phyloP scores from a whole-genome alignment of 768 basidiomycete genomes.

The Kondoa malvinella region DNA sequence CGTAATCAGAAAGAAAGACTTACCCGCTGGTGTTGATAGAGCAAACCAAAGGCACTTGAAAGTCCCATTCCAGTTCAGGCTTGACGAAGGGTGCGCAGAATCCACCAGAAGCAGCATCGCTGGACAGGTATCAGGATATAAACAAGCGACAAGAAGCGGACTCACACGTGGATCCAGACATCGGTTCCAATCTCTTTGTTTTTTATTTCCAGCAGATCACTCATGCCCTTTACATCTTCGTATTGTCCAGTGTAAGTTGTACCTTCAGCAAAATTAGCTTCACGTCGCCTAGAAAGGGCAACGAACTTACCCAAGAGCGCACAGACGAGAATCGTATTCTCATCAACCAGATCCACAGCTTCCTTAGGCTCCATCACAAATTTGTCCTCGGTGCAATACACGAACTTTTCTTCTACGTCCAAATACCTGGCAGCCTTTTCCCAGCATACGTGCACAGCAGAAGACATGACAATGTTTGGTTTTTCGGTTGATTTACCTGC shows the following conservation, averaged over 20 bases:
- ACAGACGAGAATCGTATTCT: slow-evolving; percentile 30
- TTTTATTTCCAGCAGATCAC: slow-evolving; percentile 26
- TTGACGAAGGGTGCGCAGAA: slow-evolving; percentile 25
- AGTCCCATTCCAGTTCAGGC: slow-evolving; percentile 32
- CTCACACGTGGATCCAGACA: slow-evolving; percentile 30
- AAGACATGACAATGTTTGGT: slow-evolving; percentile 29
- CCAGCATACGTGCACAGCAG: slow-evolving; percentile 25
- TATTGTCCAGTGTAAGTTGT: slow-evolving; percentile 17
- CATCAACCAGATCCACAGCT: slow-evolving; percentile 30
- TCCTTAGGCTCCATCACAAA: slow-evolving; percentile 31
- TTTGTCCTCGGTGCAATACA: slow-evolving; percentile 25
- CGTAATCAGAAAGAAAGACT: background rate
- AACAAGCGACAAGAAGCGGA: too few species aligned
- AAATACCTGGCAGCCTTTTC: slow-evolving; percentile 28
- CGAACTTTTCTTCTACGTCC: slow-evolving; percentile 31
- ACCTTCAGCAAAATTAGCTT: background rate
- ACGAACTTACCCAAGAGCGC: slow-evolving; percentile 26
- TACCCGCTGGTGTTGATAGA: slow-evolving; percentile 33
- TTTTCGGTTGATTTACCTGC: slow-evolving; percentile 24
- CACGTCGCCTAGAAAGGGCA: background rate
- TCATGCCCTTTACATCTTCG: slow-evolving; percentile 24
- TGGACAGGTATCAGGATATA: too few species aligned
- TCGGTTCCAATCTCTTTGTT: slow-evolving; percentile 27
- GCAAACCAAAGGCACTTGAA: slow-evolving; percentile 29
- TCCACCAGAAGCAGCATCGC: slow-evolving; percentile 24